Percentiles rank a stretch among this genome's conserved stretches.
phyloP scores from a whole-genome alignment of 2,329 filamentous ascomycete genomes.

The Thelonectria discophora region DNA sequence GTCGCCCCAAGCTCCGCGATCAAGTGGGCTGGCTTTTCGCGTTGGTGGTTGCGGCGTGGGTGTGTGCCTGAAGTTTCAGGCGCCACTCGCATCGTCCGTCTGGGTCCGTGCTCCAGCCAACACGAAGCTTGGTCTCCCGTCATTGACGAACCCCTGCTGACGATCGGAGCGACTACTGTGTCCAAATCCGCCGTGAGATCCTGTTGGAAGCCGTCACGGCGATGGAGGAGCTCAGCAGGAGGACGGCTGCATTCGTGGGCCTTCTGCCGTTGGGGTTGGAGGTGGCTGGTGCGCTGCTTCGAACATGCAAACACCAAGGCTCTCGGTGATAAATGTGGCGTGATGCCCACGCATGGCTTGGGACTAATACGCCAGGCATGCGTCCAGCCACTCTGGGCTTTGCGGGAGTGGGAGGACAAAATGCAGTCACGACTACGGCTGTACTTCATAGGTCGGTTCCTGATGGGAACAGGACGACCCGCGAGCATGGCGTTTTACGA shows the following conservation, averaged over 20 bases:
- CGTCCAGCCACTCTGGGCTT: conserved; percentile 13
- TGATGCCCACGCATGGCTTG: conserved; percentile 10
- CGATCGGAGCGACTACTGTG: conserved; percentile 23
- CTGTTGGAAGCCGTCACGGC: background rate
- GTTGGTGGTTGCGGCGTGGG: conserved; percentile 37
- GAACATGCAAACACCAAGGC: background rate
- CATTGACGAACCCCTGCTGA: conserved; percentile 22
- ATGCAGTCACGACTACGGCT: no score
- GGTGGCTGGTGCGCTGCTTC: background rate
- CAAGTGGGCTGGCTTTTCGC: conserved; percentile 41
- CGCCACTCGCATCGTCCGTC: background rate
- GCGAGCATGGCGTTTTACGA: no score
- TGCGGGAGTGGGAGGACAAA: background rate
- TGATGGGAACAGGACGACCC: background rate
- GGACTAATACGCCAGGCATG: conserved; percentile 6
- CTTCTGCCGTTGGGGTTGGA: no score
- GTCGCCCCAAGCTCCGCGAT: conserved; percentile 42
- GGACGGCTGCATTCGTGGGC: no score
- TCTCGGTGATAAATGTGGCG: conserved; percentile 7
- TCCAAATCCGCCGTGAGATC: background rate
- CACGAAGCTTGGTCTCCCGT: conserved; percentile 22
- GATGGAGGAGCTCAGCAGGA: background rate
- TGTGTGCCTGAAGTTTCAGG: conserved; percentile 40
- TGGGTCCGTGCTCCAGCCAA: conserved; percentile 28
- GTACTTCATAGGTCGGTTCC: background rate